Evolutionary conservation across 495 filamentous ascomycete genomes (phyloP).

Genomic region (Penicillium tannophilum): DNA sequence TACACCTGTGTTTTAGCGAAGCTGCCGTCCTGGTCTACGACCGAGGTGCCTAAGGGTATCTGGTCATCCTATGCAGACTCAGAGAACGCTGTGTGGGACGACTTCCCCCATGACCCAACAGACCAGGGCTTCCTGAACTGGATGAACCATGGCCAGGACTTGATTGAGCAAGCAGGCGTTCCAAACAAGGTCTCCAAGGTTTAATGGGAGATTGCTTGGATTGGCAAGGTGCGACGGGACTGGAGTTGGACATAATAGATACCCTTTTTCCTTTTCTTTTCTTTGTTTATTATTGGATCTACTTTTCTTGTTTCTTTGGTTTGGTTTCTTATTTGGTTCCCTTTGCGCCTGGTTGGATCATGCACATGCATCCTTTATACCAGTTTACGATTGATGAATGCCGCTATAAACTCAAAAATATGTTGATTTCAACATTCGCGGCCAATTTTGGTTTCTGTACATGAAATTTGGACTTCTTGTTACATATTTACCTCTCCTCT

Average conservation of each 20-base stretch:
- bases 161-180: conserved; percentile 51
- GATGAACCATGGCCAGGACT: conserved; percentile 43
- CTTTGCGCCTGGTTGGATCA: conserved; percentile 19
- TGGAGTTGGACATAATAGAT: conserved; percentile 41
- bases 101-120: conserved; percentile 46
- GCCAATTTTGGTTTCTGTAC: conserved; percentile 13
- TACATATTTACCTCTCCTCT: conserved; percentile 3
- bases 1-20: conserved; percentile 52
- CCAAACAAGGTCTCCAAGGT: conserved; percentile 37
- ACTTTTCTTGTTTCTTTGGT: conserved; percentile 6
- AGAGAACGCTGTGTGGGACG: conserved; percentile 46
- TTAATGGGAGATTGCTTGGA: background rate
- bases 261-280: conserved; percentile 36
- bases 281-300: conserved; percentile 16
- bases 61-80: conserved; percentile 51
- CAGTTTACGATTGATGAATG: conserved; percentile 30
- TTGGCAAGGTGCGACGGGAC: conserved; percentile 21
- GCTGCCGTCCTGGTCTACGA: conserved; percentile 45
- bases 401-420: conserved; percentile 2
- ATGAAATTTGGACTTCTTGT: conserved; percentile 12
- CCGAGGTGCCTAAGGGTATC: conserved; percentile 44
- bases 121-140: conserved; percentile 47
- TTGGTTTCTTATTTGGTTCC: conserved; percentile 6
- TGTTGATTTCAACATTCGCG: background rate
- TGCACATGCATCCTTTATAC: conserved; percentile 15